Percentiles rank a stretch among this genome's conserved stretches.
These are phyloP conservation scores for Populus hybrid DNA, from an alignment of 441 rosid species.

Conservation along the genomic window DNA sequence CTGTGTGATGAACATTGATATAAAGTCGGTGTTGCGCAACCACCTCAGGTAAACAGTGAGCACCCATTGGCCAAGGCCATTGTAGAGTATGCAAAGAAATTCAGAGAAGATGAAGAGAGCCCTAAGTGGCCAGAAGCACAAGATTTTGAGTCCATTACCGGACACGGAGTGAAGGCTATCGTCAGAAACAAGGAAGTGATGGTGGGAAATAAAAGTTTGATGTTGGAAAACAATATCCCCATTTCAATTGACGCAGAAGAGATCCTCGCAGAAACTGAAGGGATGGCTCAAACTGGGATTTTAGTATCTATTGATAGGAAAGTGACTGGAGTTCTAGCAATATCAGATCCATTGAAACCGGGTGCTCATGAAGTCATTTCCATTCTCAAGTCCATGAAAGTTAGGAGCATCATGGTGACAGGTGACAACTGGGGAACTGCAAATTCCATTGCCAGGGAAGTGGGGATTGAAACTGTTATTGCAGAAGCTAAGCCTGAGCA, in stretches of 20 bases:
- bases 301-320: slow-evolving; percentile 59
- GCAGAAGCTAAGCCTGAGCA: slow-evolving; percentile 94
- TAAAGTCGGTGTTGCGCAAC: background rate
- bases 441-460: slow-evolving; percentile 68
- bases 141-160: slow-evolving; percentile 67
- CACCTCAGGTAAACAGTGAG: slow-evolving; percentile 74
- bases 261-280: slow-evolving; percentile 65
- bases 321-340: slow-evolving; percentile 60
- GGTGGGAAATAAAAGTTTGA: slow-evolving; percentile 76
- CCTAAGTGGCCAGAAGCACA: slow-evolving; percentile 76
- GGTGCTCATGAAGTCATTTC: slow-evolving; percentile 72
- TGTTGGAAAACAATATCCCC: slow-evolving; percentile 40
- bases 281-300: slow-evolving; percentile 78
- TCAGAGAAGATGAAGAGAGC: slow-evolving; percentile 70
- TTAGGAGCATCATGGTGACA: slow-evolving; percentile 78
- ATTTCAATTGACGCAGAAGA: slow-evolving; percentile 65
- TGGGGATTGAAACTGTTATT: slow-evolving; percentile 65
- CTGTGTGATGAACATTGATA: background rate
- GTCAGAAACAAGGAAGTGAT: slow-evolving; percentile 57
- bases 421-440: slow-evolving; percentile 99
- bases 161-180: slow-evolving; percentile 79
- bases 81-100: slow-evolving; percentile 76
- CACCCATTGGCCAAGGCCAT: slow-evolving; percentile 89
- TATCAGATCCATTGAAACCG: slow-evolving; percentile 79
- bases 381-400: slow-evolving; percentile 72